Percentiles rank a stretch among this genome's conserved stretches.
phyloP scores from a whole-genome alignment of 805 yeast genomes.

The Komagataella kurtzmanii region DNA sequence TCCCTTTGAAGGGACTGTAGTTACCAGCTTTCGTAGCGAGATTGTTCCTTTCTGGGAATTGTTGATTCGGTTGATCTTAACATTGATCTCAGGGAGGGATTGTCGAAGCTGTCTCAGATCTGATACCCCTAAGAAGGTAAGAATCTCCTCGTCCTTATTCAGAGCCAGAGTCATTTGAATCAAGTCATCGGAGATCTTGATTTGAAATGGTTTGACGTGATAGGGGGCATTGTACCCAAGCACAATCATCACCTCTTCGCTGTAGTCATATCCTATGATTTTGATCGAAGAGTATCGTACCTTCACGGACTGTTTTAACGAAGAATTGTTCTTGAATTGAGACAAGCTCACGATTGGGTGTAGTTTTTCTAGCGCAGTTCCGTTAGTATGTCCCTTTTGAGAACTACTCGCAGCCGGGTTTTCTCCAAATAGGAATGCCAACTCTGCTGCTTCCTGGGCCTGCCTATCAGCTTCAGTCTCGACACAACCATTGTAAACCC shows the following conservation, averaged over 20 bases:
- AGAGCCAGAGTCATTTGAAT: not conserved
- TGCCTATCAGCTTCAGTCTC: not conserved
- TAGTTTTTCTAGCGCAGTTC: not conserved
- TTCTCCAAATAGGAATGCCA: not conserved
- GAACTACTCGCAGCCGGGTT: not conserved
- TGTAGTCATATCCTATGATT: not conserved
- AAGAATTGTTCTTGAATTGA: not conserved
- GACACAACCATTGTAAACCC: not conserved
- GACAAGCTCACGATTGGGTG: not conserved
- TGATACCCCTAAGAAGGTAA: not conserved
- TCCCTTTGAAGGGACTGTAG: not conserved
- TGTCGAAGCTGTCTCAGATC: not conserved
- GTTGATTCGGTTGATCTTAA: not conserved
- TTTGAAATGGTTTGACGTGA: not conserved
- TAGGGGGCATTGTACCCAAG: not conserved
- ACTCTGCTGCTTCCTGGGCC: not conserved
- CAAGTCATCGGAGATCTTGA: not conserved
- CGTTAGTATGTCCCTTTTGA: not conserved
- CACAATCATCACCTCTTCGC: not conserved
- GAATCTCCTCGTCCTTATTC: not conserved
- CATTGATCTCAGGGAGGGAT: not conserved
- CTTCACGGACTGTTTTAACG: not conserved
- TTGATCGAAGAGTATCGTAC: not conserved
- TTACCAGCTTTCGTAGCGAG: not conserved
- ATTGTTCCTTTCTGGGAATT: not conserved